Evolutionary conservation across 1,139 yeast genomes (phyloP).

Genomic region (Candida dubliniensis): DNA sequence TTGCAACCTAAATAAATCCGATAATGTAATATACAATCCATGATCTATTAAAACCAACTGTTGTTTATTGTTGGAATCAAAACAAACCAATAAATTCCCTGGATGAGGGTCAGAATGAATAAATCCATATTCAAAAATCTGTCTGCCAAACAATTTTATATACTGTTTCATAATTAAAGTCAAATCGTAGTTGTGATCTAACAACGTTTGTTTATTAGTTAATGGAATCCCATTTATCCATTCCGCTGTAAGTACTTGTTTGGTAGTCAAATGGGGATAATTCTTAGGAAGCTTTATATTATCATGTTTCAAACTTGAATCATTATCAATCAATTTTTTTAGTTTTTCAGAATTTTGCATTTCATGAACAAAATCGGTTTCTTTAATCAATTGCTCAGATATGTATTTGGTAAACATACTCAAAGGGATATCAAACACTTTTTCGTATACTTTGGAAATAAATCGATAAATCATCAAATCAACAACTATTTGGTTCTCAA

Average conservation of each 20-base stretch:
- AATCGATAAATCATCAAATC: conserved; percentile 60
- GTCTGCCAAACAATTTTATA: conserved; percentile 59
- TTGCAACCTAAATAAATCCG: conserved; percentile 51
- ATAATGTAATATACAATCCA: conserved; percentile 63
- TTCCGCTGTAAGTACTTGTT: conserved; percentile 61
- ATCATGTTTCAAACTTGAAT: conserved; percentile 20
- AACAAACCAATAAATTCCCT: conserved; percentile 65
- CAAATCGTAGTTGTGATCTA: conserved; percentile 42
- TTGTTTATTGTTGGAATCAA: conserved; percentile 40
- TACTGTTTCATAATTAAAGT: conserved; percentile 51
- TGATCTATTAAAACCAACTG: conserved; percentile 73
- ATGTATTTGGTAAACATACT: conserved; percentile 57
- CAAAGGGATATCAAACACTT: conserved; percentile 64
- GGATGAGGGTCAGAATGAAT: conserved; percentile 87
- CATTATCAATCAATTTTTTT: conserved; percentile 21
- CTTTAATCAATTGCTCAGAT: conserved; percentile 56
- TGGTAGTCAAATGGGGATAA: conserved; percentile 46
- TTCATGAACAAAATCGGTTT: conserved; percentile 62
- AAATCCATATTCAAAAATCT: conserved; percentile 72
- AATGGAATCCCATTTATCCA: conserved; percentile 76
- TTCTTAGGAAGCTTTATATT: conserved; percentile 51
- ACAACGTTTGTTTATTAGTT: conserved; percentile 43
- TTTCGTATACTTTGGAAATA: conserved; percentile 55
- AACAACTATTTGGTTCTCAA: conserved; percentile 54
- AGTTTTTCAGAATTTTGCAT: conserved; percentile 46